A percentile compares a stretch with the other conserved stretches of the same genome.
phyloP scores from a whole-genome alignment of 441 rosid species.

The Viola pubescens region DNA sequence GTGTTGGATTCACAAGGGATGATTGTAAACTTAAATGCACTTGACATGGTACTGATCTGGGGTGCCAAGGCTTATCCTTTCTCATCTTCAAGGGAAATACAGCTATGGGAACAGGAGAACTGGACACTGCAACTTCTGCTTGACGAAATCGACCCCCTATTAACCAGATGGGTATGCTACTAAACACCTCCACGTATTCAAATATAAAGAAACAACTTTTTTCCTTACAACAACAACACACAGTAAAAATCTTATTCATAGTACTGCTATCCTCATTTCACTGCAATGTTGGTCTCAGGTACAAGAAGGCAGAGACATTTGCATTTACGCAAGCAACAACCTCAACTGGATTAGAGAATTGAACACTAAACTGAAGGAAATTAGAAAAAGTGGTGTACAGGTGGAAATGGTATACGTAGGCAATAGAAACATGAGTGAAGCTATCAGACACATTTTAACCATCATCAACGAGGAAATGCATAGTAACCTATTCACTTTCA shows the following conservation, averaged over 20 bases:
- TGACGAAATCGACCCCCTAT: slow-evolving; percentile 43
- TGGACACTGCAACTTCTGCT: slow-evolving; percentile 50
- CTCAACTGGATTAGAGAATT: slow-evolving; percentile 46
- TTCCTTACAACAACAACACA: background rate
- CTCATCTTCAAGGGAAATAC: slow-evolving; percentile 47
- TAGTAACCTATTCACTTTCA: slow-evolving; percentile 29
- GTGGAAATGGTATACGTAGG: slow-evolving; percentile 54
- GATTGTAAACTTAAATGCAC: slow-evolving; percentile 48
- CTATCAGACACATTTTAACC: slow-evolving; percentile 19
- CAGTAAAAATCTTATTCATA: background rate
- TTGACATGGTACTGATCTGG: slow-evolving; percentile 71
- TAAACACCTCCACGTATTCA: background rate
- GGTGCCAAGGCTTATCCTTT: slow-evolving; percentile 69
- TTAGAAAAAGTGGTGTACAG: slow-evolving; percentile 36
- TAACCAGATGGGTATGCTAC: slow-evolving; percentile 45
- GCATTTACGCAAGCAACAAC: slow-evolving; percentile 56
- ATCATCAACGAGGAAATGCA: slow-evolving; percentile 32
- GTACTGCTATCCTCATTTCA: slow-evolving; percentile 17
- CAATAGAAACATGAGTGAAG: slow-evolving; percentile 25
- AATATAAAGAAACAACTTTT: background rate
- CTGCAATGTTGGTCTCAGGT: slow-evolving; percentile 34
- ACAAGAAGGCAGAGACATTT: slow-evolving; percentile 46
- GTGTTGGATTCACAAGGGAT: slow-evolving; percentile 54
- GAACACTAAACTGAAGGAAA: slow-evolving; percentile 27
- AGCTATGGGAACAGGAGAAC: slow-evolving; percentile 56